Conservation (phyloP, 2,329 filamentous ascomycete genomes). For the Spiromastix sp. region DNA sequence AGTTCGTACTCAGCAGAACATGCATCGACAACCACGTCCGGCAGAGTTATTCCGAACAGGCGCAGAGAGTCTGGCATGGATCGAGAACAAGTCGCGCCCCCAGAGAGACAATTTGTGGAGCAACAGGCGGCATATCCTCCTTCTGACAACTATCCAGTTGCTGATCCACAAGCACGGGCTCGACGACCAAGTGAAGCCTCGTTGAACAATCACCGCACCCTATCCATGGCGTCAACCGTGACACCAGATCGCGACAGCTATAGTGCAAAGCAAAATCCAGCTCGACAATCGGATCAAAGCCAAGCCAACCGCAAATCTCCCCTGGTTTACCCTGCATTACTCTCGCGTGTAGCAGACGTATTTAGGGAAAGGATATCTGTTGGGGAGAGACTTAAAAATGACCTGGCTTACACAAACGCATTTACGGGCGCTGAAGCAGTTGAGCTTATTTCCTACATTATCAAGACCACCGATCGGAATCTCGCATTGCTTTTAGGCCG, state of each 20-base stretch:
- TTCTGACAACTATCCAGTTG: conserved; percentile 5
- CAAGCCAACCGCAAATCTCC: conserved; percentile 59
- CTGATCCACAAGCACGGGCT: conserved; percentile 16
- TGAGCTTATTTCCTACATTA: conserved; percentile 90
- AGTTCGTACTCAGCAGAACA: conserved; percentile 72
- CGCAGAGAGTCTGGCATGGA: conserved; percentile 44
- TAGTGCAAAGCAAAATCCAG: conserved; percentile 47
- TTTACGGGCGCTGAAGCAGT: conserved; percentile 95
- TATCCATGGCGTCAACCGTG: conserved; percentile 77
- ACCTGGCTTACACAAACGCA: conserved; percentile 90
- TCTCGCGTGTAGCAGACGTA: conserved; percentile 87
- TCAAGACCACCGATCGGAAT: conserved; percentile 92
- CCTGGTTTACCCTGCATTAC: conserved; percentile 82
- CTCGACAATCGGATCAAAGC: conserved; percentile 47
- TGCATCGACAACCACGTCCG: conserved; percentile 74
- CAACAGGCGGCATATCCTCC: conserved; percentile 38
- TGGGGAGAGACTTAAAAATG: conserved; percentile 89
- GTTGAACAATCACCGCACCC: conserved; percentile 51
- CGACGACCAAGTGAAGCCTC: conserved; percentile 36
- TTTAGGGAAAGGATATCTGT: conserved; percentile 82
- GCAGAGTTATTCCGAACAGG: conserved; percentile 76
- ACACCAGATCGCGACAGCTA: conserved; percentile 48
- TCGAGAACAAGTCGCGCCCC: conserved; percentile 10
- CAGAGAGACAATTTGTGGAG: conserved; percentile 36
- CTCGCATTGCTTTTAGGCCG: conserved; percentile 81